phyloP scores from a whole-genome alignment of 1,284 basidiomycete species.

The Malassezia sympodialis region DNA sequence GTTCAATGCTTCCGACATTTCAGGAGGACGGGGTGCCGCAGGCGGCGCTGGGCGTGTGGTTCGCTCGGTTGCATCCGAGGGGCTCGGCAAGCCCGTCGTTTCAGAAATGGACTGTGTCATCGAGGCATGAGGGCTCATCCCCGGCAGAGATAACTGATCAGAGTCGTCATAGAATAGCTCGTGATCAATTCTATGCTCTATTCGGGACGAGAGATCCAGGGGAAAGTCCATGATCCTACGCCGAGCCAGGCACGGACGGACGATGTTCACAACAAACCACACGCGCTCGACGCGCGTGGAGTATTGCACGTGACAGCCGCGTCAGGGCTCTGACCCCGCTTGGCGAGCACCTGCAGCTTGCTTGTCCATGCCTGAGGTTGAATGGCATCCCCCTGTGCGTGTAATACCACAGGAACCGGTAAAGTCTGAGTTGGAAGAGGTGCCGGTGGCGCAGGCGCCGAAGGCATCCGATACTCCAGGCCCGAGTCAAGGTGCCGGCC shows the following conservation, averaged over 20 bases:
- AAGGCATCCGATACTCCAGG: background rate
- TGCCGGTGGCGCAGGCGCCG: background rate
- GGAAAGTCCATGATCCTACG: conserved; percentile 9
- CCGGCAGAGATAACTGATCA: conserved; percentile 12
- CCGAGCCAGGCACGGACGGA: background rate
- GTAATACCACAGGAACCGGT: background rate
- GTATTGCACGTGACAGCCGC: conserved; percentile 9
- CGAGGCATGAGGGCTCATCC: conserved; percentile 8
- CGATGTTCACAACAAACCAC: background rate
- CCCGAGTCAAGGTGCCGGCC: background rate
- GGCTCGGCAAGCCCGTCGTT: background rate
- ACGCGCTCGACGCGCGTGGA: conserved; percentile 10
- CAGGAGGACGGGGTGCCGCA: background rate
- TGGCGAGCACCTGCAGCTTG: background rate
- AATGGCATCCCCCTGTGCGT: background rate
- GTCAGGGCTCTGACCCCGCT: background rate
- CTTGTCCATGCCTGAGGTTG: conserved; percentile 5
- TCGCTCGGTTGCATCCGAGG: background rate
- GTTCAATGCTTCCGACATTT: background rate
- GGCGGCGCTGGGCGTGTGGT: background rate
- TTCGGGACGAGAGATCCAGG: conserved; percentile 12
- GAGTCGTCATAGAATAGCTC: conserved; percentile 14
- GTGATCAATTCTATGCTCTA: conserved; percentile 17
- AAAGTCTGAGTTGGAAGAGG: background rate
- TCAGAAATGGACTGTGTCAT: conserved; percentile 3